A percentile compares a stretch with the other conserved stretches of the same genome.
Conservation (phyloP, 2,329 filamentous ascomycete species). For the Alternaria consortialis region DNA sequence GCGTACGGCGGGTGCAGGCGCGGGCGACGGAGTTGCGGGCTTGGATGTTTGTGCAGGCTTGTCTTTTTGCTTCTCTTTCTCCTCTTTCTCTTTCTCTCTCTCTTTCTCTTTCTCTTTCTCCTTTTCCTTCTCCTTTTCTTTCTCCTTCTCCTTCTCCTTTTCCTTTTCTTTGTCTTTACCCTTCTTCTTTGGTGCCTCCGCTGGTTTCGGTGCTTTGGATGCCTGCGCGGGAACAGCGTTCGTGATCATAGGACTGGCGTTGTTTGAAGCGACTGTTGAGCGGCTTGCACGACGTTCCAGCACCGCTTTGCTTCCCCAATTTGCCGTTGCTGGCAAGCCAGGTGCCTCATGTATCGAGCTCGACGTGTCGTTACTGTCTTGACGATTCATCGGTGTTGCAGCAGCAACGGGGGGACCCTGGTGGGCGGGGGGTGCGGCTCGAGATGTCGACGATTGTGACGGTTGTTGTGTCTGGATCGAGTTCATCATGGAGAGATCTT, state of each 20-base stretch:
- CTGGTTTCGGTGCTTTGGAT: slow-evolving; percentile 40
- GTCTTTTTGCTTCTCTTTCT: slow-evolving; percentile 35
- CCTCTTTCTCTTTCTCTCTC: slow-evolving; percentile 35
- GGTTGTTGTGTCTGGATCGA: slow-evolving; percentile 82
- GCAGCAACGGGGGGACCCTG: slow-evolving; percentile 62
- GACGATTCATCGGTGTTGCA: slow-evolving; percentile 72
- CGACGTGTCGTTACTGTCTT: slow-evolving; percentile 80
- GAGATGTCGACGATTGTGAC: slow-evolving; percentile 64
- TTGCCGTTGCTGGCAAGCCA: slow-evolving; percentile 91
- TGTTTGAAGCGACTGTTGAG: slow-evolving; percentile 80
- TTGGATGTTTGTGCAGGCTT: slow-evolving; percentile 39
- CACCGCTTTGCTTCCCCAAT: slow-evolving; percentile 81
- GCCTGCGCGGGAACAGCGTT: slow-evolving; percentile 54
- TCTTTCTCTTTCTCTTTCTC: slow-evolving; percentile 37
- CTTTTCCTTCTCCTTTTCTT: slow-evolving; percentile 32
- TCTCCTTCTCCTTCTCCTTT: slow-evolving; percentile 33
- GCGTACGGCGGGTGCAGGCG: slow-evolving; percentile 26
- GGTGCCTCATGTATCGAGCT: slow-evolving; percentile 72
- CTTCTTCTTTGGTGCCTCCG: slow-evolving; percentile 43
- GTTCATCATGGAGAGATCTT: slow-evolving; percentile 94
- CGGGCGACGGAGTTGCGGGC: slow-evolving; percentile 34
- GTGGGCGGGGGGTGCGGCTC: slow-evolving; percentile 61
- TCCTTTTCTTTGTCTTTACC: slow-evolving; percentile 38
- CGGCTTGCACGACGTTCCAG: slow-evolving; percentile 78
- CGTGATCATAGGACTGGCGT: slow-evolving; percentile 77